Percentiles rank a stretch among this genome's conserved stretches.
Evolutionary conservation across 2,329 filamentous ascomycete genomes (phyloP).

Genomic region (Colletotrichum tamarilloi): DNA sequence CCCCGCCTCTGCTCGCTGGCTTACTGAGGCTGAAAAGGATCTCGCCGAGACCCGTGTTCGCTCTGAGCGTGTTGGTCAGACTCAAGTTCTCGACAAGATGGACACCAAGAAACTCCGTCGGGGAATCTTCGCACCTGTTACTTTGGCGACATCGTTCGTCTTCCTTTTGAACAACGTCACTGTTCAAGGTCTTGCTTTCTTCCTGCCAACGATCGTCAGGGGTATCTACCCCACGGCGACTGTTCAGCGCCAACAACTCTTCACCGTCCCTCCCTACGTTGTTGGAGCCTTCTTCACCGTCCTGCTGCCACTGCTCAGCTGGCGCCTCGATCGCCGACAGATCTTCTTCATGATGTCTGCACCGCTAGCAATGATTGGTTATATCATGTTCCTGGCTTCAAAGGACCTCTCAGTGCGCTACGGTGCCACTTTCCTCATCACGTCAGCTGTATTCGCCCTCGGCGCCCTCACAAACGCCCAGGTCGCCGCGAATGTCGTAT

Average conservation of each 20-base stretch:
- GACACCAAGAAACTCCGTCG: conserved; percentile 66
- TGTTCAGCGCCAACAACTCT: conserved; percentile 72
- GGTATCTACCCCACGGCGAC: conserved; percentile 70
- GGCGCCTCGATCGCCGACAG: conserved; percentile 64
- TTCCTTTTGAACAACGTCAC: conserved; percentile 75
- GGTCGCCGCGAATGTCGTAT: conserved; percentile 72
- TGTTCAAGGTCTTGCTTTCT: conserved; percentile 74
- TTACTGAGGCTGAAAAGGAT: conserved; percentile 70
- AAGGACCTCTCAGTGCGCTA: conserved; percentile 61
- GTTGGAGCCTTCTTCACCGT: conserved; percentile 72
- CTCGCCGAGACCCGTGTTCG: conserved; percentile 71
- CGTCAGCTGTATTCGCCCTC: conserved; percentile 68
- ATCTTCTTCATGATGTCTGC: conserved; percentile 66
- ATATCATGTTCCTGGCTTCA: conserved; percentile 72
- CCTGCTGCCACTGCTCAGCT: conserved; percentile 66
- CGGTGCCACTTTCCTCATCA: conserved; percentile 72
- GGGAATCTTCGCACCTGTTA: conserved; percentile 70
- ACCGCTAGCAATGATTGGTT: conserved; percentile 70
- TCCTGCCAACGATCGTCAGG: conserved; percentile 71
- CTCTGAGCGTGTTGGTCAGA: conserved; percentile 67
- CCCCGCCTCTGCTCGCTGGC: conserved; percentile 73
- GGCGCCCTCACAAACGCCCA: conserved; percentile 73
- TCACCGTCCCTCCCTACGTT: conserved; percentile 73
- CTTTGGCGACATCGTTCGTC: conserved; percentile 64
- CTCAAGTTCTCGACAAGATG: conserved; percentile 70